These are phyloP conservation scores for Apiosordaria backusii DNA, from an alignment of 495 filamentous ascomycete species.

Conservation along the genomic window DNA sequence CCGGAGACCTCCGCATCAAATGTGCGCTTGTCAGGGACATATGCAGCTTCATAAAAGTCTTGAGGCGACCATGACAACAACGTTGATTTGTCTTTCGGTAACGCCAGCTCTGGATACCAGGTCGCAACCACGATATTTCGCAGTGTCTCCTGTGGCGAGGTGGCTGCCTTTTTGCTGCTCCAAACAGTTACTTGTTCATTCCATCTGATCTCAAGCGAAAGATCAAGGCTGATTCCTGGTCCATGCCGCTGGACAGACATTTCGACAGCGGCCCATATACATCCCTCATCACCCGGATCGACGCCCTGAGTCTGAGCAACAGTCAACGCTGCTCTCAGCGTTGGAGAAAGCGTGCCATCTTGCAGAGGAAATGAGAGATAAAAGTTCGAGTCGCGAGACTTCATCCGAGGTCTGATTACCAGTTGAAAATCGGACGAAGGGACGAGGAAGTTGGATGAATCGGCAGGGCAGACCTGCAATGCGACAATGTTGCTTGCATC, in stretches of 20 bases:
- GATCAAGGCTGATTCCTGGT: constrained; percentile 9
- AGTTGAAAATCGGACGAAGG: background rate
- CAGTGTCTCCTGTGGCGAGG: constrained; percentile 19
- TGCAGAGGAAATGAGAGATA: constrained; percentile 8
- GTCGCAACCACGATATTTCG: constrained; percentile 21
- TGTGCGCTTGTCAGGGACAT: constrained; percentile 30
- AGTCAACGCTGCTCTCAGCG: constrained; percentile 8
- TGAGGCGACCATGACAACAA: constrained; percentile 32
- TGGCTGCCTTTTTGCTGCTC: constrained; percentile 12
- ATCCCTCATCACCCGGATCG: constrained; percentile 20
- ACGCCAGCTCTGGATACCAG: constrained; percentile 27
- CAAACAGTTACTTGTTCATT: constrained; percentile 21
- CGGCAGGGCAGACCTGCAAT: constrained; percentile 6
- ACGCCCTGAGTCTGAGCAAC: constrained; percentile 13
- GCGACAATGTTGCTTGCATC: constrained; percentile 16
- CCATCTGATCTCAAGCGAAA: constrained; percentile 27
- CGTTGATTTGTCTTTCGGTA: background rate
- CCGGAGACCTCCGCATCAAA: constrained; percentile 20
- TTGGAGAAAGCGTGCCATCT: constrained; percentile 4
- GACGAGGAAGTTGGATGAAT: background rate
- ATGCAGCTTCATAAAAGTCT: constrained; percentile 46
- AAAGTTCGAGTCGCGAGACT: constrained; percentile 7
- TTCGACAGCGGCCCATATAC: constrained; percentile 25
- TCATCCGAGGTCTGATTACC: constrained; percentile 7
- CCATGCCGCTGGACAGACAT: constrained; percentile 20